Percentiles rank a stretch among this genome's conserved stretches.
phyloP scores from a whole-genome alignment of 2,329 filamentous ascomycete species.

The Metarhizium rileyi region DNA sequence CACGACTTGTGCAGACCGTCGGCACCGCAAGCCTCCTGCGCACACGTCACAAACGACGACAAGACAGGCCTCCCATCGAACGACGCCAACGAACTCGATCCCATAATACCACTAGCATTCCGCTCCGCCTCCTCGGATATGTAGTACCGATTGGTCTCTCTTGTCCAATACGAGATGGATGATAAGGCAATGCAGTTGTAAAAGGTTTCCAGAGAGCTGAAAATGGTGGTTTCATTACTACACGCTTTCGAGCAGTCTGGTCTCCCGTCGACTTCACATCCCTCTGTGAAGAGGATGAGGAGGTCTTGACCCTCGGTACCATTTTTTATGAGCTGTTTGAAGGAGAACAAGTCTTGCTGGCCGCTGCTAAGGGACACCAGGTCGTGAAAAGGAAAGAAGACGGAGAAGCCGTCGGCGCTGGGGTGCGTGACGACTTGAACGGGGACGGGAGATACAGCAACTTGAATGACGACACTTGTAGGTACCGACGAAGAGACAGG shows the following conservation, averaged over 20 bases:
- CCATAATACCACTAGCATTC: slow-evolving; percentile 27
- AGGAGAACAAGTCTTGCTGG: slow-evolving; percentile 19
- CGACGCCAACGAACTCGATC: slow-evolving; percentile 18
- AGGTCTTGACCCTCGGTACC: slow-evolving; percentile 23
- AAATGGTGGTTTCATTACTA: slow-evolving; percentile 19
- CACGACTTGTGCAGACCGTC: slow-evolving; percentile 24
- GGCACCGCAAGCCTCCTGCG: slow-evolving; percentile 24
- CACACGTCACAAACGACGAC: slow-evolving; percentile 23
- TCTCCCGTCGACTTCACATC: slow-evolving; percentile 19
- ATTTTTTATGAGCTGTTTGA: slow-evolving; percentile 22
- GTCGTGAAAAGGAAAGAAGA: slow-evolving; percentile 29
- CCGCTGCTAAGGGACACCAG: slow-evolving; percentile 20
- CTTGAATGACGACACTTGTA: neutral
- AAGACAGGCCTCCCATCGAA: slow-evolving; percentile 23
- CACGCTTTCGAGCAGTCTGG: slow-evolving; percentile 25
- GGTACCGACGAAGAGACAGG: neutral
- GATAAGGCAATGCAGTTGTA: slow-evolving; percentile 29
- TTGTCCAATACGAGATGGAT: slow-evolving; percentile 24
- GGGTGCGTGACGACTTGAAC: slow-evolving; percentile 17
- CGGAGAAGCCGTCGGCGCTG: slow-evolving; percentile 21
- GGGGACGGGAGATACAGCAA: slow-evolving; percentile 10
- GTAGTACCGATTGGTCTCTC: slow-evolving; percentile 18
- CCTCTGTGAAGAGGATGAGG: slow-evolving; percentile 22
- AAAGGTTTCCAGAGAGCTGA: slow-evolving; percentile 27
- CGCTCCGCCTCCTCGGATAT: slow-evolving; percentile 23